Conservation (phyloP, 2,329 filamentous ascomycete species). For the Teratosphaeria nubilosa region DNA sequence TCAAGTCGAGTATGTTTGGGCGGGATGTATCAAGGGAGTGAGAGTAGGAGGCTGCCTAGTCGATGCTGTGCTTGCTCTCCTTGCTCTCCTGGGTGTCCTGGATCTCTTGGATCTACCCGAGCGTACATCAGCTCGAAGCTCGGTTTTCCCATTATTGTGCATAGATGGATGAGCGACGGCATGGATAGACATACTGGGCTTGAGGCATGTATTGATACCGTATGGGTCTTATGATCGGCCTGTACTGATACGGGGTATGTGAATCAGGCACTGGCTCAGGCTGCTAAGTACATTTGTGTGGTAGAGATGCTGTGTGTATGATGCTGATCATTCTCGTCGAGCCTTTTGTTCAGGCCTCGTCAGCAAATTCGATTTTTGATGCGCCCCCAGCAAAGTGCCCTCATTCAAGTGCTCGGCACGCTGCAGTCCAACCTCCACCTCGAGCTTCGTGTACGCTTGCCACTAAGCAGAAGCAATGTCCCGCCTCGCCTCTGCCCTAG, state of each 20-base stretch:
- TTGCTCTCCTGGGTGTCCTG: too few relatives aligned
- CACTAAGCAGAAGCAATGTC: not conserved
- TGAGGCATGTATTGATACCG: not conserved
- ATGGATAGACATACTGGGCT: not conserved
- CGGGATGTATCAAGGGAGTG: slow-evolving; percentile 84
- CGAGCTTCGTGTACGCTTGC: not conserved
- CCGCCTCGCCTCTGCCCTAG: not conserved
- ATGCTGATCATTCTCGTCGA: not conserved
- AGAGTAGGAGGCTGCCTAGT: not conserved
- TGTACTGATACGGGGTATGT: not conserved
- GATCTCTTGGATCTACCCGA: not conserved
- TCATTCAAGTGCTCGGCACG: not conserved
- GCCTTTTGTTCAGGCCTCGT: not conserved
- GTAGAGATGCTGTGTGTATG: not conserved
- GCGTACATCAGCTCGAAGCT: not conserved
- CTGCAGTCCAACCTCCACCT: not conserved
- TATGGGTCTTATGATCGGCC: not conserved
- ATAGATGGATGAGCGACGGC: not conserved
- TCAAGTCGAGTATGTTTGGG: slow-evolving; percentile 93
- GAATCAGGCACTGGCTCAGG: not conserved
- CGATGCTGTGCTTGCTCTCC: not conserved
- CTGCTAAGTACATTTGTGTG: not conserved
- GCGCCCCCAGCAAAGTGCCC: not conserved
- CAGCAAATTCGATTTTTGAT: not conserved
- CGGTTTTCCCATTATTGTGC: not conserved